Conservation (phyloP, 768 basidiomycete genomes). For the Mycena capillaripes region DNA sequence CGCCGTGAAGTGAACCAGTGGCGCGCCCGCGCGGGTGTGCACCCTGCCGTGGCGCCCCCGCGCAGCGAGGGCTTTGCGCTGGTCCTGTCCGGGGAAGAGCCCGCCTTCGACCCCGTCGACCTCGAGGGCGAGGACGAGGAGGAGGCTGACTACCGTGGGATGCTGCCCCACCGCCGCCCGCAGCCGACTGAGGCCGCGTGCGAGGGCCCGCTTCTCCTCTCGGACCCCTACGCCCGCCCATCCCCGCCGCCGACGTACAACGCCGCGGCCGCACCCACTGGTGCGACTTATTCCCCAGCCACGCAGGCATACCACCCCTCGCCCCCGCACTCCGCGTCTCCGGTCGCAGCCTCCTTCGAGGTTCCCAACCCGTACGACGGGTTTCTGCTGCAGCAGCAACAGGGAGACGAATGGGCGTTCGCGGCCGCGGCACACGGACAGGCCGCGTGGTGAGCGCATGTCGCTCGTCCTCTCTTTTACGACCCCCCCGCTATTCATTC, state of each 20-base stretch:
- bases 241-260: neutral
- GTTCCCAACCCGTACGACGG: slow-evolving; percentile 19
- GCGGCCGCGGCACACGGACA: slow-evolving; percentile 1
- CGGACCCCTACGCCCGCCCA: slow-evolving; percentile 25
- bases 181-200: slow-evolving; percentile 25
- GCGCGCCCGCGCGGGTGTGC: slow-evolving; percentile 32
- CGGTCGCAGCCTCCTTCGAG: slow-evolving; percentile 29
- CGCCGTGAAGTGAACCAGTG: slow-evolving; percentile 37
- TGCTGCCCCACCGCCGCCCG: neutral
- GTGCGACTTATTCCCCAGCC: neutral
- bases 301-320: neutral
- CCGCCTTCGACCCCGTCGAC: slow-evolving; percentile 57
- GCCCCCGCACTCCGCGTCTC: slow-evolving; percentile 11
- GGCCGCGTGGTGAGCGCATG: slow-evolving; percentile 5
- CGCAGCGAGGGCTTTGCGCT: slow-evolving; percentile 65
- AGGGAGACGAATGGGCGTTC: slow-evolving; percentile 19
- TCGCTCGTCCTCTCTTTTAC: neutral
- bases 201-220: slow-evolving; percentile 33
- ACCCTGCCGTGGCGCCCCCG: slow-evolving; percentile 50
- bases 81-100: slow-evolving; percentile 63
- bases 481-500: neutral
- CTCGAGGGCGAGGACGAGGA: slow-evolving; percentile 51
- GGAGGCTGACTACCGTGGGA: neutral
- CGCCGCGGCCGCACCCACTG: neutral
- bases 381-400: slow-evolving; percentile 25